A percentile compares a stretch with the other conserved stretches of the same genome.
These are phyloP conservation scores for Ceratonia siliqua DNA, from an alignment of 306 rosid genomes.

Conservation along the genomic window DNA sequence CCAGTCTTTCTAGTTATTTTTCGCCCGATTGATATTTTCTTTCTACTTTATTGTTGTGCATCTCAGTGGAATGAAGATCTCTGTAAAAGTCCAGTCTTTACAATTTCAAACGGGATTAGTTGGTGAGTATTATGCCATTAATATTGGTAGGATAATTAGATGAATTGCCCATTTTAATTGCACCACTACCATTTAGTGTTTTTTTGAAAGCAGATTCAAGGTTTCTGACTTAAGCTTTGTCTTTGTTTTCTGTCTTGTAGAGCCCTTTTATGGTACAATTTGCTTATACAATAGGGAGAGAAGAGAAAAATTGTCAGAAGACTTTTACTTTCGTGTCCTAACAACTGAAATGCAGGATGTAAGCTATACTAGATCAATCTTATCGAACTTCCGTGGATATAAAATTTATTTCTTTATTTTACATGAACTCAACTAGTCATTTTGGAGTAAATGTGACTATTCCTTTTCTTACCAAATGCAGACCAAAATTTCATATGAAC, in stretches of 20 bases:
- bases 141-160: constrained; percentile 30
- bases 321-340: constrained; percentile 71
- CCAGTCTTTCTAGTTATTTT: constrained; percentile 26
- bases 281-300: constrained; percentile 98
- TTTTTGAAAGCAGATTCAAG: constrained; percentile 33
- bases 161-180: constrained; percentile 25
- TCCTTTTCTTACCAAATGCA: constrained; percentile 35
- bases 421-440: constrained; percentile 11
- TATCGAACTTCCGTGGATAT: neutral
- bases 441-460: constrained; percentile 23
- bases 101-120: constrained; percentile 82
- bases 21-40: constrained; percentile 26
- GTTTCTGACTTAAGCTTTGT: constrained; percentile 47
- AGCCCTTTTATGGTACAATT: constrained; percentile 95
- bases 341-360: constrained; percentile 83
- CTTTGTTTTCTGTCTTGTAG: constrained; percentile 50
- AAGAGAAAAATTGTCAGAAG: constrained; percentile 95
- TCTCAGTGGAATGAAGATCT: constrained; percentile 93
- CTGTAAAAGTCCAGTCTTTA: constrained; percentile 83
- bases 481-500: constrained; percentile 60
- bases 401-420: neutral
- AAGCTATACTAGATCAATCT: constrained; percentile 39
- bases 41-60: constrained; percentile 37
- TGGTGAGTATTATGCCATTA: constrained; percentile 61
- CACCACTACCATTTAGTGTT: constrained; percentile 14